Conservation (phyloP, 148 eudicot species). For the Talinum fruticosum region DNA sequence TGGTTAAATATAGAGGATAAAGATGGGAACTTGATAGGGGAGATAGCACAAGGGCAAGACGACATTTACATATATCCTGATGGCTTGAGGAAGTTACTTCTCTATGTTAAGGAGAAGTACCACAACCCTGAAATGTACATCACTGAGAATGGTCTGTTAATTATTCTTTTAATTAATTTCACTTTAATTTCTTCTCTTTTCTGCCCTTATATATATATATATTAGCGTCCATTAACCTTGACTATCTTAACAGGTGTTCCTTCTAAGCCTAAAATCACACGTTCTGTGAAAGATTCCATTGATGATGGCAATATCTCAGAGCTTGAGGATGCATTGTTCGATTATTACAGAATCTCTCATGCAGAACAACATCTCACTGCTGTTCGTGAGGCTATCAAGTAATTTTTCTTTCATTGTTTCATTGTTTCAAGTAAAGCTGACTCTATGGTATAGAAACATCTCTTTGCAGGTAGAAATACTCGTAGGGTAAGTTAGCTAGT, state of each 20-base stretch:
- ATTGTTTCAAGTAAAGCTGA: too few relatives aligned
- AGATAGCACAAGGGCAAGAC: not conserved
- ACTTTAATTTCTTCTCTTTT: not conserved
- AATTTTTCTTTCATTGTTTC: not conserved
- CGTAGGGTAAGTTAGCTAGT: too few relatives aligned
- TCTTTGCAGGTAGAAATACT: too few relatives aligned
- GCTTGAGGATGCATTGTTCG: not conserved
- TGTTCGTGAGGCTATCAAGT: conserved; percentile 12
- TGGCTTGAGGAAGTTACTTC: too few relatives aligned
- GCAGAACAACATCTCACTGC: conserved; percentile 6
- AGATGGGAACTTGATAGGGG: not conserved
- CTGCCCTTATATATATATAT: too few relatives aligned
- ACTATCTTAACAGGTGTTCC: conserved; percentile 10
- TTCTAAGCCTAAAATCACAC: not conserved
- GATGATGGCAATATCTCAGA: not conserved
- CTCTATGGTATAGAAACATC: too few relatives aligned
- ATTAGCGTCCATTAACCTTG: too few relatives aligned
- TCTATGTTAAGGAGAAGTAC: too few relatives aligned
- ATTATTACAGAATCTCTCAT: conserved; percentile 10
- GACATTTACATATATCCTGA: conserved; percentile 12
- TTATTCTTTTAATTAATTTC: not conserved
- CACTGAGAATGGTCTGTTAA: conserved; percentile 19
- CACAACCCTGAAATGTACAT: conserved; percentile 9
- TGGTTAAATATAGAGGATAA: not conserved
- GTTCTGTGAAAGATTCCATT: not conserved